phyloP scores from a whole-genome alignment of 192 early-diverging fungal species.

The Coemansia asiatica region DNA sequence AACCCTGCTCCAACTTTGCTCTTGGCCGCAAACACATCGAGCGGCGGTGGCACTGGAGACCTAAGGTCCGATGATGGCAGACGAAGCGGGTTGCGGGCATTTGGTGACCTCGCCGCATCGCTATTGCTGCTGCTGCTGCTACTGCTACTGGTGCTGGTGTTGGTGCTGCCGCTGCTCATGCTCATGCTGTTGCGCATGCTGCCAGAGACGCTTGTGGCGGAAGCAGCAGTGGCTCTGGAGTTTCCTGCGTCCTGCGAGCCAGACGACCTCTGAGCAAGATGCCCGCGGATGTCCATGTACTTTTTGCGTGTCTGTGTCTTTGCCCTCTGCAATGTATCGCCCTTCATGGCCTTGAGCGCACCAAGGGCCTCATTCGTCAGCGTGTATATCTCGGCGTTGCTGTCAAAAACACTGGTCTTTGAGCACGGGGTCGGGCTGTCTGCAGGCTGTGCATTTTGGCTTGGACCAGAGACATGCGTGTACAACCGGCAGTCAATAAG shows the following conservation, averaged over 20 bases:
- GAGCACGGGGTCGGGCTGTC: background rate
- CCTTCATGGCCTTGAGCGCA: conserved; percentile 29
- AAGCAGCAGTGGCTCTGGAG: background rate
- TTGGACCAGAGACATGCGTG: conserved; percentile 48
- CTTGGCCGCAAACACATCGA: conserved; percentile 22
- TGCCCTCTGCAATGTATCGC: conserved; percentile 32
- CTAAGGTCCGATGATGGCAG: background rate
- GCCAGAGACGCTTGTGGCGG: background rate
- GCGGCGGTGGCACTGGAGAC: conserved; percentile 22
- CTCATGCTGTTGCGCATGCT: conserved; percentile 10
- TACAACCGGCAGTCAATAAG: conserved; percentile 54
- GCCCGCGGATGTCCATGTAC: conserved; percentile 43
- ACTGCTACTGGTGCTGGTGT: conserved; percentile 3
- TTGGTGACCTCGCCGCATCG: conserved; percentile 9
- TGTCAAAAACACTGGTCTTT: conserved; percentile 37
- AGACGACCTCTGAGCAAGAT: conserved; percentile 24
- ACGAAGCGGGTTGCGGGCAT: background rate
- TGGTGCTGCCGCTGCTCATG: conserved; percentile 2
- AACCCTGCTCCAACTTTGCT: background rate
- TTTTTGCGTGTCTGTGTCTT: conserved; percentile 46
- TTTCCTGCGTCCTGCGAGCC: conserved; percentile 9
- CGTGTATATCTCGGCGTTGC: conserved; percentile 51
- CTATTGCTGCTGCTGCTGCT: conserved; percentile 8
- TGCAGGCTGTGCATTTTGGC: conserved; percentile 9
- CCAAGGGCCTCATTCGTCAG: conserved; percentile 38